Evolutionary conservation across 2,329 filamentous ascomycete genomes (phyloP).

Genomic region (Byssothecium circinans): DNA sequence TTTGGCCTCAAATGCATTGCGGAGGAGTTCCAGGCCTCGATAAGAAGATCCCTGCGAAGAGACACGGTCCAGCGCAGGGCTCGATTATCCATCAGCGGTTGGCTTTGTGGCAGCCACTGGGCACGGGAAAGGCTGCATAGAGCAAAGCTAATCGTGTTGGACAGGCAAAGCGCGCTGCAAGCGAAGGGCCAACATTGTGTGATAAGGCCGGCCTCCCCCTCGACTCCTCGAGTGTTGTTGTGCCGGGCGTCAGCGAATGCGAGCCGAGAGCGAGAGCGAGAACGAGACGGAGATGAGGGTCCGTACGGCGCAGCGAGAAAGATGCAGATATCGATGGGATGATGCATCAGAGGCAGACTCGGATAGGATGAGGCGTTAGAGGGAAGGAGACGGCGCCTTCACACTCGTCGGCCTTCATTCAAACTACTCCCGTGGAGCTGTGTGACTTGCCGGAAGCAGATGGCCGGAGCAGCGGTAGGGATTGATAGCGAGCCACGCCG

Average conservation of each 20-base stretch:
- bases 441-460: not conserved
- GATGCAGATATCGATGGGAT: too few species aligned
- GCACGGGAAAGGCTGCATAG: constrained; percentile 16
- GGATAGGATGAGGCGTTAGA: too few species aligned
- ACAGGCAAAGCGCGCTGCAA: constrained; percentile 4
- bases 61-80: constrained; percentile 14
- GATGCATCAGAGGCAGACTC: too few species aligned
- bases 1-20: constrained; percentile 24
- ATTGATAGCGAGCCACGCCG: not conserved
- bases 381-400: too few species aligned
- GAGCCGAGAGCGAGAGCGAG: not conserved
- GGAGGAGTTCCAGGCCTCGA: constrained; percentile 29
- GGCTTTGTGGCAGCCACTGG: constrained; percentile 24
- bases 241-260: constrained; percentile 30
- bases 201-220: too few species aligned
- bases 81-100: constrained; percentile 25
- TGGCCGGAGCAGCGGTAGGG: not conserved
- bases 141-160: constrained; percentile 18
- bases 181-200: constrained; percentile 6
- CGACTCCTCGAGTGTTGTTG: constrained; percentile 1
- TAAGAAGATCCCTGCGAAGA: constrained; percentile 35
- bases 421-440: too few species aligned
- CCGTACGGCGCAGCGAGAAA: constrained; percentile 4
- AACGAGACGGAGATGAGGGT: not conserved
- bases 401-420: too few species aligned